Percentiles rank a stretch among this genome's conserved stretches.
Evolutionary conservation across 2,329 filamentous ascomycete genomes (phyloP).

Genomic region (Fusarium cyanostomum): DNA sequence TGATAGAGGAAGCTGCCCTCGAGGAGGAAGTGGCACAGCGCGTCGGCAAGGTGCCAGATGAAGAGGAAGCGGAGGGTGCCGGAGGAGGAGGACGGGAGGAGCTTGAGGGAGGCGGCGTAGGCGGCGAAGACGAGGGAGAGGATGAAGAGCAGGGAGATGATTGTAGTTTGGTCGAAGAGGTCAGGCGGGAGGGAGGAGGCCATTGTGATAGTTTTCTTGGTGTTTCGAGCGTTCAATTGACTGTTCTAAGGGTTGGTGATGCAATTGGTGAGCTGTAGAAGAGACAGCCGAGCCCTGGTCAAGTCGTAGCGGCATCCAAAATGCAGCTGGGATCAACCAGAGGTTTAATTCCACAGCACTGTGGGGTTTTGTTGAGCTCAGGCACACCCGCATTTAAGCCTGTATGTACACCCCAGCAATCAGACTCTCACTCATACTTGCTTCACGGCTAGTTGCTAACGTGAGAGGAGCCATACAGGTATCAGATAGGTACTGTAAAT

Average conservation of each 20-base stretch:
- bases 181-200: slow-evolving; percentile 58
- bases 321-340: neutral
- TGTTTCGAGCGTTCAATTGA: neutral
- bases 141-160: slow-evolving; percentile 66
- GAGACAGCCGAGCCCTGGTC: neutral
- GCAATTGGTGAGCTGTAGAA: neutral
- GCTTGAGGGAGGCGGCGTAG: slow-evolving; percentile 58
- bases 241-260: neutral
- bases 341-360: too few relatives aligned
- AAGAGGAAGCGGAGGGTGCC: slow-evolving; percentile 78
- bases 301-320: slow-evolving; percentile 17
- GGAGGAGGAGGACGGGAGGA: slow-evolving; percentile 60
- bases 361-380: neutral
- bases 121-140: slow-evolving; percentile 61
- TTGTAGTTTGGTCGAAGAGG: slow-evolving; percentile 68
- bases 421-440: too few relatives aligned
- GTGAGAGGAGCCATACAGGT: neutral
- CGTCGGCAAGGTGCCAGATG: slow-evolving; percentile 95
- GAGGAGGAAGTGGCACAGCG: slow-evolving; percentile 88
- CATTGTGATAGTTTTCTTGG: slow-evolving; percentile 10
- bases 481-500: neutral
- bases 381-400: neutral
- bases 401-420: too few relatives aligned
- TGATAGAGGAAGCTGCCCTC: slow-evolving; percentile 94
- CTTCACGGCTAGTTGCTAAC: too few relatives aligned